Evolutionary conservation across 192 early-diverging fungal genomes (phyloP), one percentile per base, ranked within the genome.

Genomic region (Backusella circina): DNA sequence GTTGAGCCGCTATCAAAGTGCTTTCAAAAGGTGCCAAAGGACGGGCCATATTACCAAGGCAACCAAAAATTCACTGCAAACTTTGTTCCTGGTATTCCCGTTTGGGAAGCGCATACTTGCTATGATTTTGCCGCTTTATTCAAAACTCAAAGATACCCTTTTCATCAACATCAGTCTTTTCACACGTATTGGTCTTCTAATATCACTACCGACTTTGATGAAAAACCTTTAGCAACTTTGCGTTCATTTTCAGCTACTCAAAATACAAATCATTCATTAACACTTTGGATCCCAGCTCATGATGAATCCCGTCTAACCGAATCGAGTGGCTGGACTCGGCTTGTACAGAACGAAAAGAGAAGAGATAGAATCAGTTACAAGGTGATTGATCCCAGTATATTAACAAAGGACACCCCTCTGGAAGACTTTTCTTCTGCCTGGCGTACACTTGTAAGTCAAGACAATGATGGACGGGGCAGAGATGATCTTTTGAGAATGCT

Each of bases 181-280:
- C 64, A 73, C 13, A 67, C 47, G 28, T 72, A 78, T 35, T 67
- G 61, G 65, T 68, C 33, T 32, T 38, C 64, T 30, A 76, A 21
- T 18, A 66, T 70, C 47, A 68, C 67, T 21, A 61, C 57, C 23
- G 64, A 21, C 9, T 72, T 80, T 28, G 75, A 70, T 2, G 79
- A 77, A 35, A 68, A 73, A 50, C 66, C 68, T 35, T 18, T 74
- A 13, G 75, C 72, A 12, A 69, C 68, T 23, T 31, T 79, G 8
- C 38, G 74, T 35, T 82, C 81, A 23, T 79, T 82, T 36, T 68
- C 73, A 16, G 81, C 81, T 4, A 82, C 81, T 5, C 81, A 82
- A 67, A 51, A 72, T 54, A 13, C 9, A 12, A 65, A 65, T 44
- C 31, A 41, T 57, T 70, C 79, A 31, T 37, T 82, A 5, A 76